These are phyloP conservation scores for Magnaporthiopsis incrustans DNA, from an alignment of 2,329 filamentous ascomycete species.

Conservation along the genomic window DNA sequence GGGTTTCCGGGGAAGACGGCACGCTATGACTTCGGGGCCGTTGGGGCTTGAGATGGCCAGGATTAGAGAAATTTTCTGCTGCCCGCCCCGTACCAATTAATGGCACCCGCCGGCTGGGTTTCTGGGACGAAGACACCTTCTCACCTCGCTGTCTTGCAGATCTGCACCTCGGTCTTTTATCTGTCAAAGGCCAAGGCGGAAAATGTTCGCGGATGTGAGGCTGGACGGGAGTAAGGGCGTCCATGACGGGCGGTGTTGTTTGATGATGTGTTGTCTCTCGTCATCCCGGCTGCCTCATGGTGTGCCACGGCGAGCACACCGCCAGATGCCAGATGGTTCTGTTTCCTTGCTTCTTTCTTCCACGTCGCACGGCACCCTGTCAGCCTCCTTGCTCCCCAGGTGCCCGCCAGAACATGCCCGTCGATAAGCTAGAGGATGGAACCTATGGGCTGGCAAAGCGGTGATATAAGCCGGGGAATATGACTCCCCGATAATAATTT, in stretches of 20 bases:
- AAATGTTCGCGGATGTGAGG: not conserved
- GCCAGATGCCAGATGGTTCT: not conserved
- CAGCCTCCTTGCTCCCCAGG: not conserved
- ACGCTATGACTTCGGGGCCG: not conserved
- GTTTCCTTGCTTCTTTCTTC: not conserved
- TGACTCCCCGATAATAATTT: not conserved
- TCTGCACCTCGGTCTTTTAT: not conserved
- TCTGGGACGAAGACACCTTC: not conserved
- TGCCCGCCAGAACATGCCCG: not conserved
- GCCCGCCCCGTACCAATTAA: not conserved
- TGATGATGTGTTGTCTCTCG: not conserved
- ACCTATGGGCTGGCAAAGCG: not conserved
- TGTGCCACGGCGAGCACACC: not conserved
- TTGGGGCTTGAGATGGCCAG: not conserved
- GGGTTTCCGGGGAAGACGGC: not conserved
- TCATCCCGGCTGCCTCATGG: not conserved
- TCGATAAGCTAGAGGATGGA: not conserved
- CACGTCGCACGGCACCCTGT: not conserved
- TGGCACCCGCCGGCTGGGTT: not conserved
- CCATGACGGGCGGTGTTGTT: not conserved
- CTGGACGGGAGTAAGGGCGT: not conserved
- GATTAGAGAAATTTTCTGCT: not conserved
- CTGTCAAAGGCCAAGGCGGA: not conserved
- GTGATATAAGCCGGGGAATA: not conserved
- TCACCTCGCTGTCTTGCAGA: not conserved